Evolutionary conservation across 495 filamentous ascomycete species (phyloP).

Genomic region (Barbatosphaeria neglecta): DNA sequence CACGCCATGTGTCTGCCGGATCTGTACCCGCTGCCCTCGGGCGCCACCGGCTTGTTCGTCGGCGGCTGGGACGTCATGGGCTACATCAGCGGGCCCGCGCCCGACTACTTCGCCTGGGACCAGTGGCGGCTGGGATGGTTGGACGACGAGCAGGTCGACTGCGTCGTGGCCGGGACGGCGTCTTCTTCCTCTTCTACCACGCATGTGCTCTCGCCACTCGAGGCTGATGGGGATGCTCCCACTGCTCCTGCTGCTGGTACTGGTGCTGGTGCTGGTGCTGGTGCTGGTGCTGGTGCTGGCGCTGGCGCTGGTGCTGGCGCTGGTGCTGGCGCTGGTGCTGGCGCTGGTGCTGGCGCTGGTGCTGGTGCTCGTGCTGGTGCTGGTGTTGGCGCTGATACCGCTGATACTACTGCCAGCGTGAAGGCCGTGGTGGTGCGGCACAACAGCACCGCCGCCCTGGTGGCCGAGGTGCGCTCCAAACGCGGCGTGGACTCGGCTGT

Average conservation of each 20-base stretch:
- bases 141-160: conserved; percentile 14
- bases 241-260: background rate
- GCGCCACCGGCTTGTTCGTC: conserved; percentile 14
- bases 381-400: background rate
- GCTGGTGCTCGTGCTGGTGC: background rate
- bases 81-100: conserved; percentile 18
- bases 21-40: conserved; percentile 14
- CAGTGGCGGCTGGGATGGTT: conserved; percentile 23
- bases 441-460: conserved; percentile 8
- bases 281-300: background rate
- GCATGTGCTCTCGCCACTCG: conserved; percentile 14
- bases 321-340: background rate
- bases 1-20: conserved; percentile 22
- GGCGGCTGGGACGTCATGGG: conserved; percentile 25
- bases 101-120: conserved; percentile 23
- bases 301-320: conserved; percentile 2
- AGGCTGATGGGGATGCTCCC: conserved; percentile 1
- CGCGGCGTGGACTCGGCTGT: conserved; percentile 7
- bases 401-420: background rate
- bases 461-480: conserved; percentile 11
- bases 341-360: conserved; percentile 2
- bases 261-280: conserved; percentile 2
- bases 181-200: conserved; percentile 1
- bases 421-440: conserved; percentile 17
- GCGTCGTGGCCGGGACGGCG: conserved; percentile 6